Percentiles rank a stretch among this genome's conserved stretches.
Conservation (phyloP, 1,139 yeast genomes). For the Scheffersomyces insectosa region DNA sequence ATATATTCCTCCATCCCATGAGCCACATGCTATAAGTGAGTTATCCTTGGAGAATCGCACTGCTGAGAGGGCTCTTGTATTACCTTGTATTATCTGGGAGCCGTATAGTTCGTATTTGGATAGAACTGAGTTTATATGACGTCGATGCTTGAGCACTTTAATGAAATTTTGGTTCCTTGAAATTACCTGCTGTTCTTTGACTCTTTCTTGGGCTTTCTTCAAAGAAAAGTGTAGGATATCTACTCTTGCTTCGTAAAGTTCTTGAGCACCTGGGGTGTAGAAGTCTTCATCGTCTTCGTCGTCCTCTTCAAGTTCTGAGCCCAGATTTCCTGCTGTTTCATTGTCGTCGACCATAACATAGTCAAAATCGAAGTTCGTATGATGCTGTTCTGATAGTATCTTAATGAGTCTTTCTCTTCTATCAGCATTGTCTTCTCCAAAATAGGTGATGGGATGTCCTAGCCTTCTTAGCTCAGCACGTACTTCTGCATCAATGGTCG, state of each 20-base stretch:
- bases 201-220: conserved; percentile 41
- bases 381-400: conserved; percentile 29
- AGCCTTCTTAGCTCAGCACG: conserved; percentile 45
- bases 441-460: conserved; percentile 59
- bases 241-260: conserved; percentile 56
- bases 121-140: conserved; percentile 43
- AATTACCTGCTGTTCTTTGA: conserved; percentile 24
- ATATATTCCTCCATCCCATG: conserved; percentile 80
- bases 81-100: conserved; percentile 62
- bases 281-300: conserved; percentile 73
- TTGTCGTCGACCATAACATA: conserved; percentile 14
- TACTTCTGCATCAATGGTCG: conserved; percentile 67
- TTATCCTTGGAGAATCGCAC: conserved; percentile 46
- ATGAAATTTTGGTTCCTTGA: conserved; percentile 25
- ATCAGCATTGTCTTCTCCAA: conserved; percentile 62
- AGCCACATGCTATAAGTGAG: conserved; percentile 59
- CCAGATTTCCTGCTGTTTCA: conserved; percentile 20
- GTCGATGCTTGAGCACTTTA: conserved; percentile 40
- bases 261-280: conserved; percentile 74
- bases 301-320: conserved; percentile 30
- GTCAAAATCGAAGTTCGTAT: conserved; percentile 18
- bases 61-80: conserved; percentile 65
- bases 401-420: conserved; percentile 57
- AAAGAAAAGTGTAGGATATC: conserved; percentile 55
- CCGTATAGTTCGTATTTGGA: conserved; percentile 53